phyloP scores from a whole-genome alignment of 1,284 basidiomycete species.

The Naganishia albida region DNA sequence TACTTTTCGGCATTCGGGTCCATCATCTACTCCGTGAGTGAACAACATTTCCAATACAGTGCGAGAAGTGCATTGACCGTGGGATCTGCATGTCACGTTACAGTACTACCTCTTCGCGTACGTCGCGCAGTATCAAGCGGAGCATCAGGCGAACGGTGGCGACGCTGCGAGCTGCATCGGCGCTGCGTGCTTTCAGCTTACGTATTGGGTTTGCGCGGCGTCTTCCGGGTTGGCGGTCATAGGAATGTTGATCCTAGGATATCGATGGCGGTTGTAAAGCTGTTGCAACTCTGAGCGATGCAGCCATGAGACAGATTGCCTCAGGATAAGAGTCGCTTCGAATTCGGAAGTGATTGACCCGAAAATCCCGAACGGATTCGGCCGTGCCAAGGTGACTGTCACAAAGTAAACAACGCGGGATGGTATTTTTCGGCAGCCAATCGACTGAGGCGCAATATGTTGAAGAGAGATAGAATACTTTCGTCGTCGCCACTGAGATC shows the following conservation, averaged over 20 bases:
- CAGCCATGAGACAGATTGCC: not conserved
- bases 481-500: not conserved
- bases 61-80: slow-evolving; percentile 24
- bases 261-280: slow-evolving; percentile 48
- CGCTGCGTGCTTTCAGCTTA: slow-evolving; percentile 45
- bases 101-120: slow-evolving; percentile 46
- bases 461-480: not conserved
- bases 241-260: slow-evolving; percentile 45
- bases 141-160: slow-evolving; percentile 31
- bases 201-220: slow-evolving; percentile 46
- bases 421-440: slow-evolving; percentile 1
- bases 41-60: not conserved
- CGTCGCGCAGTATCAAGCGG: slow-evolving; percentile 39
- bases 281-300: not conserved
- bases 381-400: not conserved
- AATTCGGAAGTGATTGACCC: not conserved
- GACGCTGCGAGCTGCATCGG: slow-evolving; percentile 45
- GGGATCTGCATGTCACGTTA: not conserved
- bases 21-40: slow-evolving; percentile 50
- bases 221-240: slow-evolving; percentile 43
- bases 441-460: slow-evolving; percentile 2
- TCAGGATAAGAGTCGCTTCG: not conserved
- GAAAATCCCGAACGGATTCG: not conserved
- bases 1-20: slow-evolving; percentile 53
- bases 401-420: slow-evolving; percentile 6